These are phyloP conservation scores for Ogataea nitratoaversa DNA, from an alignment of 805 yeast genomes.

Conservation along the genomic window DNA sequence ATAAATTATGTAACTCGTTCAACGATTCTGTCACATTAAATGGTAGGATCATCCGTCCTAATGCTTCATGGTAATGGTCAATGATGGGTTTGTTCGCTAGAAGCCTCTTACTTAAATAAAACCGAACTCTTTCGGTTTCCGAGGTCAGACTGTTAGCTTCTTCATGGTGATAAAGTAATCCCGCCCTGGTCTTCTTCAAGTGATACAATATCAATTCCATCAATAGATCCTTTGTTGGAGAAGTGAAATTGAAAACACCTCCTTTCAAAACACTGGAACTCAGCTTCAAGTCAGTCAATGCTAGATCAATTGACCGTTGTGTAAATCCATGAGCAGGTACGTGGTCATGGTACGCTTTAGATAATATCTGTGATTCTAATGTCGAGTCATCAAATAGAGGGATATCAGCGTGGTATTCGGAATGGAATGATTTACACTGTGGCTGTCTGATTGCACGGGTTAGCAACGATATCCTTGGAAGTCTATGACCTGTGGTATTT, in stretches of 20 bases:
- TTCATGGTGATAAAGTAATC: conserved; percentile 29
- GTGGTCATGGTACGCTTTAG: conserved; percentile 26
- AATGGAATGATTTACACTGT: conserved; percentile 36
- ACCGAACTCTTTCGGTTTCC: conserved; percentile 23
- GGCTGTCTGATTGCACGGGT: too few species aligned
- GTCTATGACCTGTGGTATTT: too few species aligned
- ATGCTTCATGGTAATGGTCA: conserved; percentile 42
- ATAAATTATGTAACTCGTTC: conserved; percentile 65
- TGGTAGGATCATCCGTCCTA: conserved; percentile 64
- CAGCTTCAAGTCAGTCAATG: conserved; percentile 36
- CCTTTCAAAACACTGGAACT: conserved; percentile 40
- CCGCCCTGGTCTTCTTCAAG: conserved; percentile 40
- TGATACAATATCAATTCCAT: conserved; percentile 43
- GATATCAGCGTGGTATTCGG: conserved; percentile 35
- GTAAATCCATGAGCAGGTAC: conserved; percentile 47
- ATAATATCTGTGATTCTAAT: conserved; percentile 37
- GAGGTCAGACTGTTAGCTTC: conserved; percentile 14
- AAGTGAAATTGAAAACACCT: conserved; percentile 35
- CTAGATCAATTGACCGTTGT: conserved; percentile 36
- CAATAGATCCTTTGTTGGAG: conserved; percentile 27
- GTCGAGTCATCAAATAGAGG: conserved; percentile 28
- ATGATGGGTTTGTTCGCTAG: conserved; percentile 45
- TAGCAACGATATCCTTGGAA: too few species aligned
- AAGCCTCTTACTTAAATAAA: conserved; percentile 43
- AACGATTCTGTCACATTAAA: conserved; percentile 52